These are phyloP conservation scores for Xylaria arbuscula DNA, from an alignment of 2,329 filamentous ascomycete species.

Conservation along the genomic window DNA sequence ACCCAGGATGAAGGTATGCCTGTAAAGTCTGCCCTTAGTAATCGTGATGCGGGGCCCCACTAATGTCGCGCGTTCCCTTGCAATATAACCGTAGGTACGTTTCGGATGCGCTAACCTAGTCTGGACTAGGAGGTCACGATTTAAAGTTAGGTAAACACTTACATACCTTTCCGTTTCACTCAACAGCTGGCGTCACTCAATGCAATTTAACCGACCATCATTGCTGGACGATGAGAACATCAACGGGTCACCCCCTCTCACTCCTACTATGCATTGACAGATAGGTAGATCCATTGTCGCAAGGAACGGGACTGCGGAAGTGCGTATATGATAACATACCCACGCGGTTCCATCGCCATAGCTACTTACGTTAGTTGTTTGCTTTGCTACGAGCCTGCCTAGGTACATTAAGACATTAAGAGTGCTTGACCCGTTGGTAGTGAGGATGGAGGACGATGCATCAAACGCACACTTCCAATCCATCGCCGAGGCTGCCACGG, in stretches of 20 bases:
- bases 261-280: neutral
- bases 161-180: neutral
- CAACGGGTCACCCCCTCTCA: neutral
- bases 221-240: neutral
- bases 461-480: conserved; percentile 37
- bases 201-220: neutral
- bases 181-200: neutral
- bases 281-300: neutral
- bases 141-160: neutral
- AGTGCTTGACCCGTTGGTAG: neutral
- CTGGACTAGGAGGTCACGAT: neutral
- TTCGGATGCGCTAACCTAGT: neutral
- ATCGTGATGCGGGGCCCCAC: too few species aligned
- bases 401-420: too few species aligned
- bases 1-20: too few species aligned
- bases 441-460: conserved; percentile 35
- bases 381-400: too few species aligned
- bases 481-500: conserved; percentile 43
- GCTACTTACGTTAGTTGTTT: too few species aligned
- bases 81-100: too few species aligned
- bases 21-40: too few species aligned
- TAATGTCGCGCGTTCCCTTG: too few species aligned
- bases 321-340: neutral
- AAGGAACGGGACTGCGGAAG: neutral
- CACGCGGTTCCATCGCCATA: neutral